Evolutionary conservation across 148 eudicot species (phyloP), one percentile per base, ranked within the genome.

Genomic region (Rheum nobile): DNA sequence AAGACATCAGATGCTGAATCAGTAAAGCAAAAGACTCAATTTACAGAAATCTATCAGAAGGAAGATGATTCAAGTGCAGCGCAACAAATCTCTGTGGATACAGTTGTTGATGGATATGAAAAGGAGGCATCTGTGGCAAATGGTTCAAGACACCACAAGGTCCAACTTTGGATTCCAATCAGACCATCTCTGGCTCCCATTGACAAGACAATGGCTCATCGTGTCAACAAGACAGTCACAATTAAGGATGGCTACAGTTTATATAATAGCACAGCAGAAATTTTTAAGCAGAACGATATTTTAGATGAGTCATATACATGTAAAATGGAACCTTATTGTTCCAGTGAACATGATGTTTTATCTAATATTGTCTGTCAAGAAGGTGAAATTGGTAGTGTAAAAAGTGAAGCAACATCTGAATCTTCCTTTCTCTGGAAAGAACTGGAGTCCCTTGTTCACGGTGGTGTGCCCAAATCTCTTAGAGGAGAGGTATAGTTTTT

Each of bases 381-480:
- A 65, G 70, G 21, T 38, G 85, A 67, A 50, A 82, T 32, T 50
- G 77, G 52, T 73, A 72, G 32, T 78, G 44, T 38, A 21, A 67
- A 38, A 72, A 82, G 65, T 77, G 71, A 32, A 14, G 72, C 28
- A 21, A 57, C 74, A 39, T 71, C 81, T 11, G 86, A 84, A 67
- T 24, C 79, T 71, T 71, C 67, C 17, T 83, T 82, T 72, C 82
- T 88, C 68, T 83, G 85, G 88, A 89, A 86, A 77, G 98, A 94
- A 84, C 78, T 94, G 52, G 91, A 88, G 85, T 85, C 83, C 78
- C 97, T 94, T 68, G 98, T 94, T 80, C 98, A 47, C 37, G 97
- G 92, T 76, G 98, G 98, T 74, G 88, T 94, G 65, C 97, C 98
- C 69, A 87, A 86, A 87, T 80, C 88, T 77, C 86, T 94, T 35